Evolutionary conservation across 2,329 filamentous ascomycete genomes (phyloP).

Genomic region (Trichoderma atrobrunneum): DNA sequence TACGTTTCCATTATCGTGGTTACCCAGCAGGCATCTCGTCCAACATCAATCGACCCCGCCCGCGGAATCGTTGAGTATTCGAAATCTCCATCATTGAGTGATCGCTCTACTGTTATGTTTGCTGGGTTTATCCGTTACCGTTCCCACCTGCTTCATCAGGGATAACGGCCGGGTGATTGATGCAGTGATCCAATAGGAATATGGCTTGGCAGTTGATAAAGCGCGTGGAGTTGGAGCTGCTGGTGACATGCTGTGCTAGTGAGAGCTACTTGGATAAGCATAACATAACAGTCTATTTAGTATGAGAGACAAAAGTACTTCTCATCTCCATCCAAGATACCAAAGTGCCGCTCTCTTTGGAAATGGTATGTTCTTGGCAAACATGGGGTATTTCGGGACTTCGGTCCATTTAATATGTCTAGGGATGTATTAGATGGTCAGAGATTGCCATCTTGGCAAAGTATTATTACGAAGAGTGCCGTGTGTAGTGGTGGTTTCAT

Average conservation of each 20-base stretch:
- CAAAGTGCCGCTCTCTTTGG: not conserved
- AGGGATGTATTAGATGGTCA: not conserved
- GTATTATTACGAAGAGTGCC: not conserved
- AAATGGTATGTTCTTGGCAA: not conserved
- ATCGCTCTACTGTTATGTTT: not conserved
- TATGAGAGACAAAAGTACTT: not conserved
- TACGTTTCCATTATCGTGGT: not conserved
- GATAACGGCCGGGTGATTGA: not conserved
- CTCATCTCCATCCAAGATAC: not conserved
- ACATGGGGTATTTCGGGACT: not conserved
- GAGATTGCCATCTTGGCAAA: not conserved
- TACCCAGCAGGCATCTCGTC: not conserved
- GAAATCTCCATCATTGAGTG: not conserved
- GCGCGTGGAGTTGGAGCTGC: not conserved
- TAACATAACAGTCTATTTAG: not conserved
- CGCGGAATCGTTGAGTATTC: not conserved
- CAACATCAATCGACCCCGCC: not conserved
- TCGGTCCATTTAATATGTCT: not conserved
- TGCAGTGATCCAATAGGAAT: not conserved
- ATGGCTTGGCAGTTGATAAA: conserved; percentile 1
- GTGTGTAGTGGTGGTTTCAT: not conserved
- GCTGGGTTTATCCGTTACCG: not conserved
- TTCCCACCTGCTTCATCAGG: conserved; percentile 6
- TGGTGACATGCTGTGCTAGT: not conserved
- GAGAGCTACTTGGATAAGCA: not conserved